phyloP scores from a whole-genome alignment of 2,329 filamentous ascomycete species.

The Paecilomyces formosus region DNA sequence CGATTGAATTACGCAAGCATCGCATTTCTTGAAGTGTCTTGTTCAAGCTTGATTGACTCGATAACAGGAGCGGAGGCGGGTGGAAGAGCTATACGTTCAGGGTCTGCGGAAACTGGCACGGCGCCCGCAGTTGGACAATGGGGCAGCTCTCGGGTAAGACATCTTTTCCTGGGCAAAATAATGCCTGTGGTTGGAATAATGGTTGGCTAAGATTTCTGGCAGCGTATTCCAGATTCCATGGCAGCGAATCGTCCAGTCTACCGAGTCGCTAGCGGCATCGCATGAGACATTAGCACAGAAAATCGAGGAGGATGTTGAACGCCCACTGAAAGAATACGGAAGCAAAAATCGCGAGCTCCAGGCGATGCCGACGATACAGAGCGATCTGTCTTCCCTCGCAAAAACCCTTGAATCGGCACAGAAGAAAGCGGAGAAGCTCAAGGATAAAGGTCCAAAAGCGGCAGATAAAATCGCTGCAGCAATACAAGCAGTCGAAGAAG shows the following conservation, averaged over 20 bases:
- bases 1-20: background rate
- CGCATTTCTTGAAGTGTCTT: background rate
- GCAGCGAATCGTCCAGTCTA: conserved; percentile 75
- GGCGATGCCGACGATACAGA: conserved; percentile 71
- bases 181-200: background rate
- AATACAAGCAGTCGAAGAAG: conserved; percentile 63
- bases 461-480: conserved; percentile 71
- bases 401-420: conserved; percentile 79
- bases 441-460: conserved; percentile 65
- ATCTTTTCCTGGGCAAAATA: conserved; percentile 1
- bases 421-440: conserved; percentile 77
- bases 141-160: conserved; percentile 77
- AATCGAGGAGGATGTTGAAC: conserved; percentile 84
- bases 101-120: conserved; percentile 73
- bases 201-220: conserved; percentile 6
- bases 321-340: conserved; percentile 69
- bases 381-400: conserved; percentile 71
- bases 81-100: conserved; percentile 84
- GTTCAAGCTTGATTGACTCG: background rate
- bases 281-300: conserved; percentile 73
- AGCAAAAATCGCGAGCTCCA: conserved; percentile 66
- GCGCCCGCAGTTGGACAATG: conserved; percentile 65
- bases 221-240: conserved; percentile 89
- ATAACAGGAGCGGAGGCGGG: conserved; percentile 73
- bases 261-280: conserved; percentile 72